These are phyloP conservation scores for Geotrichum phurueaensis DNA, from an alignment of 1,139 yeast species.

Conservation along the genomic window DNA sequence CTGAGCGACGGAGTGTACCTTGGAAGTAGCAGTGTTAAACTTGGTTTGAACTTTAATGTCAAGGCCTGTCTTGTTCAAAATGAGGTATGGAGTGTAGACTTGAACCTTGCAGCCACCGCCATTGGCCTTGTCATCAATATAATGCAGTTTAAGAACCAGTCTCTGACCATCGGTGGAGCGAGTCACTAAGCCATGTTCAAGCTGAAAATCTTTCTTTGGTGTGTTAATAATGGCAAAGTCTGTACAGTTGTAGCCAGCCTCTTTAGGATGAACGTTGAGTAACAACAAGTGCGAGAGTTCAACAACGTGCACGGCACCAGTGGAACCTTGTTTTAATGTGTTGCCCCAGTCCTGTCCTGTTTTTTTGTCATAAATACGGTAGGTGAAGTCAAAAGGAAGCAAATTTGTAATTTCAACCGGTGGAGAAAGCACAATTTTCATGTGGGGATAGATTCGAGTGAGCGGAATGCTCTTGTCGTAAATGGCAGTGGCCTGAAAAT, in stretches of 20 bases:
- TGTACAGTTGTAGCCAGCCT: conserved; percentile 59
- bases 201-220: conserved; percentile 45
- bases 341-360: conserved; percentile 68
- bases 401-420: conserved; percentile 83
- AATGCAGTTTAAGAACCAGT: conserved; percentile 59
- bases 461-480: conserved; percentile 62
- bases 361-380: conserved; percentile 71
- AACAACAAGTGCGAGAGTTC: conserved; percentile 64
- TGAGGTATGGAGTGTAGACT: conserved; percentile 78
- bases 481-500: conserved; percentile 68
- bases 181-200: conserved; percentile 43
- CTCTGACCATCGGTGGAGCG: conserved; percentile 52
- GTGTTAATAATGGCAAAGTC: conserved; percentile 73
- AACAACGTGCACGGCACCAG: conserved; percentile 73
- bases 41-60: conserved; percentile 56
- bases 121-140: conserved; percentile 37
- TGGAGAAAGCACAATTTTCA: conserved; percentile 72
- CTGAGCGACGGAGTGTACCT: conserved; percentile 32
- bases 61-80: conserved; percentile 74
- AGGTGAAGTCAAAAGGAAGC: conserved; percentile 74
- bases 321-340: conserved; percentile 54
- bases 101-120: conserved; percentile 38
- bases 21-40: conserved; percentile 41
- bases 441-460: conserved; percentile 73
- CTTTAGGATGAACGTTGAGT: conserved; percentile 63